Evolutionary conservation across 1,284 basidiomycete species (phyloP), one percentile per base, ranked within the genome.

Genomic region (Trichosporon faecale): DNA sequence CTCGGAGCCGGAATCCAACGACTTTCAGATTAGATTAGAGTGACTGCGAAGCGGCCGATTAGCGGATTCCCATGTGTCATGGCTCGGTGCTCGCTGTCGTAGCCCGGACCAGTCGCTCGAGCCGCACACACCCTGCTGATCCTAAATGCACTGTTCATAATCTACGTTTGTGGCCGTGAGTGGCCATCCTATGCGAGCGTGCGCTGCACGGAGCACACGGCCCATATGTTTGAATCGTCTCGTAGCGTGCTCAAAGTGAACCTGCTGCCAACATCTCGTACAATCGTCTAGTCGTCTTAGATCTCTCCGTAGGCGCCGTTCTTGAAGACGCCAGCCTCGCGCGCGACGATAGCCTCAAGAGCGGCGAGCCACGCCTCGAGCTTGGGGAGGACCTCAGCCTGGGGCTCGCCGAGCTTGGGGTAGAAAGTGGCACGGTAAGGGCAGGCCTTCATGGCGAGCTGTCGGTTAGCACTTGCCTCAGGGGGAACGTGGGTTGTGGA

Each of bases 381-480:
- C 75, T 91, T 90, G 67, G 86, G 85, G 72, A 89, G 85, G 70
- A 98, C 87, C 75, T 88, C 88, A 35, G 90, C 90, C 65, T 87
- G 85, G 2, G 91, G 86, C 61, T 89, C 86, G 23, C 92, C 92
- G 64, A 99, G 88, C 83, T 97, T 98, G 63, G 86, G 85, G 84
- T 95, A 98, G 84, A 99, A 96, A 76, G 90, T 90, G 18, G 87
- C 88, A 71, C 95, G 92, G 84, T 93, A 93, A 0, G 96, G 96
- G 85, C 95, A 98, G 0, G 95, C 94, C 79, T 92, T 97, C 93
- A 99, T 94, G 5, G 96, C 96, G 63, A 95, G 88, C 92, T 95
- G 79, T 63, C 66, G 0, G 57, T 61, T 21, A 61, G 57, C 57
- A 2, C 8, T 18, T 52, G 49, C 21, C 2, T 9, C 57, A n/a